Conservation (phyloP, 768 basidiomycete species). For the Leccinum rimulosum region DNA sequence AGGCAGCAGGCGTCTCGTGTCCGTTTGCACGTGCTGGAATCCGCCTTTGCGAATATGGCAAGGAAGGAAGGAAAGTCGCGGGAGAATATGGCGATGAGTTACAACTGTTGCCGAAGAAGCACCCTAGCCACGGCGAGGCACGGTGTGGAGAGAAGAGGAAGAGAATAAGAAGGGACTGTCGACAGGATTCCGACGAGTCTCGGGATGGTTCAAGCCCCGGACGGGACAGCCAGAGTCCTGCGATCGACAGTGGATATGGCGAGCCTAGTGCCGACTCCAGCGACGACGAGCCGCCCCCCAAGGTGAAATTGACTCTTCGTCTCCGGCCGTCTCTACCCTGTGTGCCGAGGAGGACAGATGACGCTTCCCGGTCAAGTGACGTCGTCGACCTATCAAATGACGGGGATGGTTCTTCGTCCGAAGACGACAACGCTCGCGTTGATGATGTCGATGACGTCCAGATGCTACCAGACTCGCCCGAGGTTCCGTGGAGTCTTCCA, state of each 20-base stretch:
- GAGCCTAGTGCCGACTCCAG: constrained; percentile 24
- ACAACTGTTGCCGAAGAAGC: constrained; percentile 45
- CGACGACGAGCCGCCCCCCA: constrained; percentile 45
- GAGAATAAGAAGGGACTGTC: constrained; percentile 36
- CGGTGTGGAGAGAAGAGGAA: constrained; percentile 49
- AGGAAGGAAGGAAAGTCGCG: constrained; percentile 40
- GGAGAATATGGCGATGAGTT: constrained; percentile 26
- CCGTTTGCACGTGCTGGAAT: constrained; percentile 76
- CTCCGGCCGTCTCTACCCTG: constrained; percentile 43
- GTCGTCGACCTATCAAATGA: constrained; percentile 45
- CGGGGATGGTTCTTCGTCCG: constrained; percentile 33
- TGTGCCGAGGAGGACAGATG: constrained; percentile 9
- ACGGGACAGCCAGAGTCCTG: constrained; percentile 22
- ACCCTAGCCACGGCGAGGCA: constrained; percentile 30
- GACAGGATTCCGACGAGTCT: constrained; percentile 19
- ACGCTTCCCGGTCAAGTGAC: constrained; percentile 20
- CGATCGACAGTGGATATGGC: constrained; percentile 26
- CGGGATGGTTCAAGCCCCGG: constrained; percentile 7
- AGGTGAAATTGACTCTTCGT: constrained; percentile 69
- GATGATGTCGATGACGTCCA: constrained; percentile 20
- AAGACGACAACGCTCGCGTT: constrained; percentile 33
- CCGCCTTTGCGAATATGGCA: constrained; percentile 63
- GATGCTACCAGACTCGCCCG: constrained; percentile 21
- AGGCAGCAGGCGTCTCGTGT: constrained; percentile 71
- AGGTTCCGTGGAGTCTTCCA: constrained; percentile 49